phyloP scores from a whole-genome alignment of 352 stramenopile genomes.

The Thalassiosira livingstoniorum region DNA sequence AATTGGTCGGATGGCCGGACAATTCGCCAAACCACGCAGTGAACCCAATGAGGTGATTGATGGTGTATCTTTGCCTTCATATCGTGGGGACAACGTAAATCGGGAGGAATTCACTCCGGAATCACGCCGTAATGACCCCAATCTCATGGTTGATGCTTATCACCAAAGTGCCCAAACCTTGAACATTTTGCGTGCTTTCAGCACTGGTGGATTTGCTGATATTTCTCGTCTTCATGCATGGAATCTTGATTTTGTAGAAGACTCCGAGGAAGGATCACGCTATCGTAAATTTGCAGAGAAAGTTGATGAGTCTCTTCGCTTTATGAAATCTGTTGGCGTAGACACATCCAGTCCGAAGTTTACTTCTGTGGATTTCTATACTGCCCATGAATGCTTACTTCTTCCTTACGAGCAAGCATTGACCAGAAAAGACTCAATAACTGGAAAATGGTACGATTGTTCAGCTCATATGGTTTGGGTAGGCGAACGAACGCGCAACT shows the following conservation, averaged over 20 bases:
- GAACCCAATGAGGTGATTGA: conserved; percentile 94
- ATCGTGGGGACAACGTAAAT: conserved; percentile 99
- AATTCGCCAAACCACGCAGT: conserved; percentile 98
- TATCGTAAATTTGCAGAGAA: conserved; percentile 95
- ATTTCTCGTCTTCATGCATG: conserved; percentile 96
- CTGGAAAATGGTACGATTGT: conserved; percentile 96
- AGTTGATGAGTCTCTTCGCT: conserved; percentile 97
- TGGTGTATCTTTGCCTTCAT: conserved; percentile 94
- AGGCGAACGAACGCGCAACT: conserved; percentile 96
- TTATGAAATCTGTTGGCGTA: conserved; percentile 94
- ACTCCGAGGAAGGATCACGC: conserved; percentile 90
- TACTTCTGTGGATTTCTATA: conserved; percentile 96
- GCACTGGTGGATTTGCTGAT: conserved; percentile 95
- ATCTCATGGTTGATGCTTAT: conserved; percentile 95
- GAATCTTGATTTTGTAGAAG: conserved; percentile 98
- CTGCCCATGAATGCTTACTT: conserved; percentile 98
- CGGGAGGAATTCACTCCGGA: conserved; percentile 92
- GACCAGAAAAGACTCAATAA: conserved; percentile 91
- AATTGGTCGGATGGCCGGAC: conserved; percentile 96
- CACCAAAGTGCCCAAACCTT: conserved; percentile 97
- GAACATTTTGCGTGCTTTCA: conserved; percentile 96
- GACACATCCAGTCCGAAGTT: conserved; percentile 90
- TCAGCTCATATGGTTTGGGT: conserved; percentile 99
- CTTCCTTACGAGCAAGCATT: conserved; percentile 98
- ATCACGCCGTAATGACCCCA: conserved; percentile 92